Conservation (phyloP, 257 asterid species). For the Catharanthus roseus region DNA sequence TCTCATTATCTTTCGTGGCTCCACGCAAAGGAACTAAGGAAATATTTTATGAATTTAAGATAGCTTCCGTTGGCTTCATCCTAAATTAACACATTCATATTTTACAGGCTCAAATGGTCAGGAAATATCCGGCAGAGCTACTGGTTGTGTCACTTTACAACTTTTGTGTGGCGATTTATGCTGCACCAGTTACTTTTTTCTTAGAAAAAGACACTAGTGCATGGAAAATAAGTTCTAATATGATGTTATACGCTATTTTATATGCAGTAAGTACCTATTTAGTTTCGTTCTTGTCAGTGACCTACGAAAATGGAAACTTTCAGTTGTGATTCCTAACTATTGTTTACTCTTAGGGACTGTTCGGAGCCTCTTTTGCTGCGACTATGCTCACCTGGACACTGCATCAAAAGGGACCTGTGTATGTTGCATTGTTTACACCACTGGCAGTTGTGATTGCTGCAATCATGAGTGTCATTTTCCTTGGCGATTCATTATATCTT, state of each 20-base stretch:
- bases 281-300: neutral
- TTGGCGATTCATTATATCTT: conserved; percentile 72
- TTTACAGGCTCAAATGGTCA: conserved; percentile 61
- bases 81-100: neutral
- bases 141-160: conserved; percentile 61
- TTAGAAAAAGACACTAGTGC: conserved; percentile 43
- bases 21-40: neutral
- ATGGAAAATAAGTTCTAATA: conserved; percentile 52
- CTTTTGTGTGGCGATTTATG: conserved; percentile 54
- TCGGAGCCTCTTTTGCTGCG: conserved; percentile 55
- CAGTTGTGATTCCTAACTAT: neutral
- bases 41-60: too few relatives aligned
- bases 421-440: conserved; percentile 81
- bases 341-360: conserved; percentile 12
- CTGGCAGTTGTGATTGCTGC: conserved; percentile 75
- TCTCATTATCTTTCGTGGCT: neutral
- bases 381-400: conserved; percentile 70
- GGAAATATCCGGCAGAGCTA: conserved; percentile 42
- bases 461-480: conserved; percentile 65
- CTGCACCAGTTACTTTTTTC: conserved; percentile 45
- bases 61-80: too few relatives aligned
- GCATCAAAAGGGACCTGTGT: conserved; percentile 73
- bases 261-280: conserved; percentile 16
- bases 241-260: conserved; percentile 48
- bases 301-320: neutral